phyloP scores from a whole-genome alignment of 1,284 basidiomycete genomes.

The Sporisorium sorghi region DNA sequence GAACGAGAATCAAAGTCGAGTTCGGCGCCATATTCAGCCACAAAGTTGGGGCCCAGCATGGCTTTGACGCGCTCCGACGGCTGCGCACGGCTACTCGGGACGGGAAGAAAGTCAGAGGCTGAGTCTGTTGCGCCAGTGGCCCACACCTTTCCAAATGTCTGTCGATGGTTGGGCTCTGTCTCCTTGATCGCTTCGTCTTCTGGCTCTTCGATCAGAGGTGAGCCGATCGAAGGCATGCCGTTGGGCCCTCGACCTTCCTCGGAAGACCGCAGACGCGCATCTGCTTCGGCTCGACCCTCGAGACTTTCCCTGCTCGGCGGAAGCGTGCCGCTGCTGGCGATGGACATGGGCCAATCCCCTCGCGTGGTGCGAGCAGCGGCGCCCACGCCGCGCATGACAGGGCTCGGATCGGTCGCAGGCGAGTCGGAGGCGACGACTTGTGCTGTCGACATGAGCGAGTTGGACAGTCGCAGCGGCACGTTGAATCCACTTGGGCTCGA shows the following conservation, averaged over 20 bases:
- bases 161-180: background rate
- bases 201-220: constrained; percentile 29
- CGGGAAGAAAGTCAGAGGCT: constrained; percentile 26
- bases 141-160: background rate
- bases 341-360: constrained; percentile 47
- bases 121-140: background rate
- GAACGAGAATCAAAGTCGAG: constrained; percentile 25
- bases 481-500: constrained; percentile 42
- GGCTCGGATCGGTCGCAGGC: constrained; percentile 14
- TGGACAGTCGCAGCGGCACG: constrained; percentile 40
- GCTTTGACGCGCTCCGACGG: constrained; percentile 44
- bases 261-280: constrained; percentile 17
- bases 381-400: constrained; percentile 13
- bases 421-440: constrained; percentile 20
- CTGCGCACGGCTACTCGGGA: constrained; percentile 5
- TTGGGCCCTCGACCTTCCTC: constrained; percentile 15
- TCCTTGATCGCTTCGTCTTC: constrained; percentile 28
- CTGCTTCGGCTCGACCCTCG: constrained; percentile 18
- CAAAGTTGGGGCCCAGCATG: constrained; percentile 44
- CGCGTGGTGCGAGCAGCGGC: constrained; percentile 20
- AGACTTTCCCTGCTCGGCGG: constrained; percentile 20
- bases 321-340: constrained; percentile 33
- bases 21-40: constrained; percentile 34
- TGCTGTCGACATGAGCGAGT: constrained; percentile 39
- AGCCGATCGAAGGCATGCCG: constrained; percentile 13